phyloP scores from a whole-genome alignment of 2,329 filamentous ascomycete genomes.

The Falciphora oryzae region DNA sequence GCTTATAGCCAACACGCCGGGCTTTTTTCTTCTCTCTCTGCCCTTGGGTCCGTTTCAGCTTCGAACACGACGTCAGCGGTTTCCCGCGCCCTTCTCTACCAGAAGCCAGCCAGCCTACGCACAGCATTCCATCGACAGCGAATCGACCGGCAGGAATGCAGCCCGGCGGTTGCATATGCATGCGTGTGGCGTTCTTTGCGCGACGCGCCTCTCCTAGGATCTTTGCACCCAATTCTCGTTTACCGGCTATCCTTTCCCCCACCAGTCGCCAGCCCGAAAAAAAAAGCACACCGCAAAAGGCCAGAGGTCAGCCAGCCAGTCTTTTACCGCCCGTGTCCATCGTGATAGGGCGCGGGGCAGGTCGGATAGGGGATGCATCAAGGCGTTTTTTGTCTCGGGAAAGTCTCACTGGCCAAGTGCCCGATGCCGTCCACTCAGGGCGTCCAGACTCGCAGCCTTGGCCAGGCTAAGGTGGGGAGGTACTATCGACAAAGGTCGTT shows the following conservation, averaged over 20 bases:
- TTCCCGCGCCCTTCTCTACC: background rate
- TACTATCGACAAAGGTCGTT: background rate
- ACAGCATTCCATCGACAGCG: background rate
- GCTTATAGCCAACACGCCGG: background rate
- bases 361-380: background rate
- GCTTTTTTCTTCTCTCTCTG: background rate
- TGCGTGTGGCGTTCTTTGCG: background rate
- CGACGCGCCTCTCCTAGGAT: background rate
- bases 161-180: background rate
- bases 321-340: background rate
- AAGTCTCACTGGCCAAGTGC: background rate
- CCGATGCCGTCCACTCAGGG: background rate
- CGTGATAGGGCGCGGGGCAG: background rate
- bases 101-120: background rate
- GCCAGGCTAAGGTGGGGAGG: background rate
- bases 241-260: background rate
- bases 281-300: no score
- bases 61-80: background rate
- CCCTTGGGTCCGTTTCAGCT: background rate
- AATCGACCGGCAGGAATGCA: background rate
- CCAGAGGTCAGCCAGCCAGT: background rate
- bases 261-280: no score
- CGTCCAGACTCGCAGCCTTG: background rate
- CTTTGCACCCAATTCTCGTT: background rate
- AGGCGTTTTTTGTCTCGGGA: background rate